Base-by-base conservation (phyloP, 2,329 filamentous ascomycete genomes). In the Apiospora koreana region DNA sequence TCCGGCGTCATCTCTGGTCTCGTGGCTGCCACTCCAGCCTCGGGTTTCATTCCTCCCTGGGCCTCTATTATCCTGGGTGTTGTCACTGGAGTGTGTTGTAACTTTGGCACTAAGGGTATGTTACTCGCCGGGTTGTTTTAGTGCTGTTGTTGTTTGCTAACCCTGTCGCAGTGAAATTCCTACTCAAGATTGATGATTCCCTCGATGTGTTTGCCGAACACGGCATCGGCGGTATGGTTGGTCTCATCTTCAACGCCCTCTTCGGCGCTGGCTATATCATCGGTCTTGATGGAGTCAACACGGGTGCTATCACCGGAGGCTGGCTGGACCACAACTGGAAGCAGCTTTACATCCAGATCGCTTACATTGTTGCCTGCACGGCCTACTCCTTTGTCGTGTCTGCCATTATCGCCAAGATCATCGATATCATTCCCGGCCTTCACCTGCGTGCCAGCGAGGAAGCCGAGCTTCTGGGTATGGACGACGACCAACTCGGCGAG, bases 401-500 rank as follows among this genome's bases (percentile, higher is more conserved):
- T 71, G 91, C 92, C 69, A 78, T 92, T 76, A 87, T 96, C 76
- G 93, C 93, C 72, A 93, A 92, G 82, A 79, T 83, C 77, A 92
- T 96, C 83, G 91, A 96, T 83, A 80, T 90, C 73, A 86, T 94
- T 28, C 93, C 93, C 35, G 93, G 93, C 65, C 88, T 96, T 25
- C 89, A 94, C 80, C 91, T 96, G 64, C 92, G 93, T 70, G 93
- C 93, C 10, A 92, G 89, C 35, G 92, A 94, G 77, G 92, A 95
- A 81, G 93, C 93, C 31, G 93, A 96, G 82, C 89, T 95, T 16
- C 89, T 95, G 70, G 93, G 93, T 75, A 95, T 95, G 92, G 93
- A 96, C 78, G 93, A 95, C 79, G 93, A 95, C 82, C 93, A 96
- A 83, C 92, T 95, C 76, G 93, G 93, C 81, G 93, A 96, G 82